Evolutionary conservation across 768 basidiomycete species (phyloP), one percentile per base, ranked within the genome.

Genomic region (Scleroderma citrinum): DNA sequence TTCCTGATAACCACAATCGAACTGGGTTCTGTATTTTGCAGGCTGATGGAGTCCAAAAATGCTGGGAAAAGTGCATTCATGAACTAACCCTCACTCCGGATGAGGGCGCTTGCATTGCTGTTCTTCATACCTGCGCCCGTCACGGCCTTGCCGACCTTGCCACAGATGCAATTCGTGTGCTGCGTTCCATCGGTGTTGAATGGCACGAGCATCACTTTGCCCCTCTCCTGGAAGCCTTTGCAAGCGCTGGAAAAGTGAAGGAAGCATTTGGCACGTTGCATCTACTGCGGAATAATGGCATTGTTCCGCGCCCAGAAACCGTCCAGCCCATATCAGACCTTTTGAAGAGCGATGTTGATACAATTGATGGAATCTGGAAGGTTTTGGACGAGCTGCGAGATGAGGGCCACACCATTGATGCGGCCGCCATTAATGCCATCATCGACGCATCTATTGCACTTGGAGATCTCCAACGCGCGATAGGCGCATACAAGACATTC

Each of bases 161-260:
- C 20, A 70, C 77, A 13, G 80, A 83, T 36, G 85, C 77, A 24
- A 67, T 92, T 36, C 77, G 74, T 1, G 67, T 76, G 7, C 69
- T 94, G 34, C 73, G 77, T 39, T 45, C 53, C 10, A 65, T 77
- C 7, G 73, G 75, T 14, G 65, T 79, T 13, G 60, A 71, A 40
- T 73, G 77, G 67, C 60, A 73, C 58, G 91, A 92, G 61, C 68
- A 85, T 58, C 92, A 94, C 61, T 81, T 89, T 56, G 80, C 86
- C 1, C 81, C 89, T 3, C 66, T 92, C 19, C 69, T 93, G 26
- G 86, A 92, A 59, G 82, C 89, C 0, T 82, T 85, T 57, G 80
- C 78, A 63, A 75, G 70, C 13, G 74, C 72, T 23, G 71, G 71
- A 1, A 71, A 79, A 37, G 56, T 89, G 37, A 74, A 78, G 44